Percentiles rank a stretch among this genome's conserved stretches.
Evolutionary conservation across 305 asterid genomes (phyloP).

Genomic region (Fraxinus floribunda): DNA sequence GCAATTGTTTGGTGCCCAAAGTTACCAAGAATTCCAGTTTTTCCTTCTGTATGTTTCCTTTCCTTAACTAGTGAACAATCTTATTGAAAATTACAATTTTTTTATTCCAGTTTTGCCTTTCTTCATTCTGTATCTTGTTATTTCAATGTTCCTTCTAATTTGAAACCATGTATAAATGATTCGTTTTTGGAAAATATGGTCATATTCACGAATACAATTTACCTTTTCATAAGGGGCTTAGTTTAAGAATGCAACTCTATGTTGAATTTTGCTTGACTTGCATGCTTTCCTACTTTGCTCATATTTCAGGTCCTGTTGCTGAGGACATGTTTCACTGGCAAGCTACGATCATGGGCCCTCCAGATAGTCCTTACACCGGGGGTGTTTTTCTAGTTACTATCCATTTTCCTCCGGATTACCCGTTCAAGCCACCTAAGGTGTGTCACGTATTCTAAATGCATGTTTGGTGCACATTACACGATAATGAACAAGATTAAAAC

Average conservation of each 20-base stretch:
- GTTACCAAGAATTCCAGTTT: neutral
- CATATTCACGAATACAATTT: neutral
- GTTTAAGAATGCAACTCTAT: neutral
- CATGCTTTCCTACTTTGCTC: neutral
- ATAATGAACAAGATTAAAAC: neutral
- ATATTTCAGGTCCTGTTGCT: slow-evolving; percentile 28
- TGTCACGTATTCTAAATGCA: neutral
- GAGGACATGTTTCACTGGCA: slow-evolving; percentile 36
- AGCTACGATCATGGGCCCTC: slow-evolving; percentile 32
- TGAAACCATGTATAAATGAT: neutral
- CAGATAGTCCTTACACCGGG: slow-evolving; percentile 32
- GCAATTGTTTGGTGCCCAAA: neutral
- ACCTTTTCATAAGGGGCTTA: neutral
- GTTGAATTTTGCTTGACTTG: neutral
- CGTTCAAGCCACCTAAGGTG: slow-evolving; percentile 33
- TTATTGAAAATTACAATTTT: neutral
- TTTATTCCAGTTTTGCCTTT: neutral
- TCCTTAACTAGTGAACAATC: neutral
- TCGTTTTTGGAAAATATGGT: neutral
- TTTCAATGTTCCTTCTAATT: neutral
- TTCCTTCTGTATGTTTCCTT: neutral
- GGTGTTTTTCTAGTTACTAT: slow-evolving; percentile 33
- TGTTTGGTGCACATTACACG: neutral
- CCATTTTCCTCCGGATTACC: slow-evolving; percentile 33
- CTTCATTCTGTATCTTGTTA: neutral